Evolutionary conservation across 352 stramenopile species (phyloP).

Genomic region (Plasmopara viticola): DNA sequence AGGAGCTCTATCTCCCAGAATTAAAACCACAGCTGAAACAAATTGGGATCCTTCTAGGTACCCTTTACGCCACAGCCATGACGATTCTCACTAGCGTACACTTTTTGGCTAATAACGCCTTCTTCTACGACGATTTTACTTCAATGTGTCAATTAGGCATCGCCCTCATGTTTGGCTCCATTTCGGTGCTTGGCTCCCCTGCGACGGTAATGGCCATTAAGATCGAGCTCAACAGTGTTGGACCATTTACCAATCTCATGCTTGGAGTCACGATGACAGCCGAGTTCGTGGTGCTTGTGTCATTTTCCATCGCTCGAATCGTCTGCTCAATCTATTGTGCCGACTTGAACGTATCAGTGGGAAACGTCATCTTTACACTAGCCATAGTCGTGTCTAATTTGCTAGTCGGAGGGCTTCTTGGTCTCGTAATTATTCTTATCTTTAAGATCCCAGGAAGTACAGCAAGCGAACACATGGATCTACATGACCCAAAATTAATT

Average conservation of each 20-base stretch:
- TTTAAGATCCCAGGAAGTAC: constrained; percentile 49
- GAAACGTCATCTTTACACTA: constrained; percentile 52
- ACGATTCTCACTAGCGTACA: constrained; percentile 38
- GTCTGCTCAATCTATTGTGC: constrained; percentile 58
- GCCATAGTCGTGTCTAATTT: constrained; percentile 50
- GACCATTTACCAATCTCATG: constrained; percentile 71
- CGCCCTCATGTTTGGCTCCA: constrained; percentile 68
- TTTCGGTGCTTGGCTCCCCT: constrained; percentile 56
- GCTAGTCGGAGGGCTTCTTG: constrained; percentile 37
- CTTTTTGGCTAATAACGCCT: constrained; percentile 37
- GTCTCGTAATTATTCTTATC: constrained; percentile 45
- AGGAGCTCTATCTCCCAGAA: constrained; percentile 68
- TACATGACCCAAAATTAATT: constrained; percentile 15
- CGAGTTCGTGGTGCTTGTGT: constrained; percentile 67
- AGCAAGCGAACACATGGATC: constrained; percentile 29
- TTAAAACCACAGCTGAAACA: constrained; percentile 52
- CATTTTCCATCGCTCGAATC: constrained; percentile 60
- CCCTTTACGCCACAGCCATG: constrained; percentile 54
- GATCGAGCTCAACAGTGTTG: constrained; percentile 69
- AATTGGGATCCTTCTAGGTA: constrained; percentile 44
- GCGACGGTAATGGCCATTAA: constrained; percentile 74
- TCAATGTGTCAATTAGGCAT: constrained; percentile 52
- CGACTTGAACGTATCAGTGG: constrained; percentile 40
- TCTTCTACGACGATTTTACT: constrained; percentile 54
- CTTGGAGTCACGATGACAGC: constrained; percentile 60